Evolutionary conservation across 2,329 filamentous ascomycete genomes (phyloP).

Genomic region (Kalaharituber pfeilii): DNA sequence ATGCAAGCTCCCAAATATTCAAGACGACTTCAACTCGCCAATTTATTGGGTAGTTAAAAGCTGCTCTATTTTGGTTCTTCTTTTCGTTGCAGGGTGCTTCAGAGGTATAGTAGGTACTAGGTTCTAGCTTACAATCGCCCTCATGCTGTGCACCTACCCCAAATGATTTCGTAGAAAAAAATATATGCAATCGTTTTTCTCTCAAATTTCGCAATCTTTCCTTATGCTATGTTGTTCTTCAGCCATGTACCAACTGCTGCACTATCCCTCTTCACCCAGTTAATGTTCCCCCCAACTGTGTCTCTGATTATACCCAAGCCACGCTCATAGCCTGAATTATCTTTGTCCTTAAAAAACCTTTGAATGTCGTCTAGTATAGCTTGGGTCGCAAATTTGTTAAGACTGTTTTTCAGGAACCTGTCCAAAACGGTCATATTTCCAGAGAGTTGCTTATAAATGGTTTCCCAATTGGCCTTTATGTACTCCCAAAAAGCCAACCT

Average conservation of each 20-base stretch:
- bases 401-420: constrained; percentile 61
- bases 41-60: too few relatives aligned
- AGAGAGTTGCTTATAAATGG: constrained; percentile 52
- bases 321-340: constrained; percentile 71
- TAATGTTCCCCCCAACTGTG: constrained; percentile 64
- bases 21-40: too few relatives aligned
- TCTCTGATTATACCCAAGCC: constrained; percentile 73
- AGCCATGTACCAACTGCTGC: constrained; percentile 65
- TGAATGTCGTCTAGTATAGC: constrained; percentile 58
- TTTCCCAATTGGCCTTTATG: constrained; percentile 66
- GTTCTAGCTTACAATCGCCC: too few relatives aligned
- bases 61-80: too few relatives aligned
- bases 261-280: constrained; percentile 64
- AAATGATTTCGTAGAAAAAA: too few relatives aligned
- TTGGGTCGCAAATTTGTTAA: constrained; percentile 61
- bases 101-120: too few relatives aligned
- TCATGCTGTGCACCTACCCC: too few relatives aligned
- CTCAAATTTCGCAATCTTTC: neutral
- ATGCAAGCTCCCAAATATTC: too few relatives aligned
- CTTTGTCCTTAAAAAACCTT: constrained; percentile 69
- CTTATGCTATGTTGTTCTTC: constrained; percentile 20
- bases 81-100: too few relatives aligned
- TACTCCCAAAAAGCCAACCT: constrained; percentile 70
- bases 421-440: constrained; percentile 67
- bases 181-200: too few relatives aligned